A percentile compares a stretch with the other conserved stretches of the same genome.
phyloP scores from a whole-genome alignment of 495 filamentous ascomycete genomes.

The Penicilliopsis zonata region DNA sequence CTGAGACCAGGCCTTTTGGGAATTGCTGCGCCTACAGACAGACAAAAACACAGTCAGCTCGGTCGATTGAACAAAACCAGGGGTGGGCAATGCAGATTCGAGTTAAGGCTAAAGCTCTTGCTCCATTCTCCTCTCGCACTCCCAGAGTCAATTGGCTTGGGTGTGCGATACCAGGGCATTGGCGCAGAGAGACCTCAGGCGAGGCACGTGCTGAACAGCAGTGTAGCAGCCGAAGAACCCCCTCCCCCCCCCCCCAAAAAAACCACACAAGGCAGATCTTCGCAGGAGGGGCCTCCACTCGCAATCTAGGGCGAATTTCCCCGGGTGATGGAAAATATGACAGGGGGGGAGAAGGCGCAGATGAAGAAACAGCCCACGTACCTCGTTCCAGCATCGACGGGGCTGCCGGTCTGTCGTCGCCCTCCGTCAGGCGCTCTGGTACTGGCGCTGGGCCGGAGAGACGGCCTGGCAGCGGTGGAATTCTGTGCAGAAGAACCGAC shows the following conservation, averaged over 20 bases:
- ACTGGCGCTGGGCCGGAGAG: conserved; percentile 38
- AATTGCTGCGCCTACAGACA: conserved; percentile 31
- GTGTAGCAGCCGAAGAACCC: too few relatives aligned
- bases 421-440: conserved; percentile 38
- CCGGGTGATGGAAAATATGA: conserved; percentile 2
- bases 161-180: not conserved
- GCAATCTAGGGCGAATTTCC: too few relatives aligned
- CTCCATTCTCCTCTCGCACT: too few relatives aligned
- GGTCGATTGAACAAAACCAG: conserved; percentile 2
- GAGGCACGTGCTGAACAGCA: too few relatives aligned
- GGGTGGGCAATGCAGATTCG: not conserved
- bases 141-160: not conserved
- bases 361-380: conserved; percentile 20
- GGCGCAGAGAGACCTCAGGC: conserved; percentile 1
- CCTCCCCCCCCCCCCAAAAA: too few relatives aligned
- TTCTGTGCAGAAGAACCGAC: conserved; percentile 21
- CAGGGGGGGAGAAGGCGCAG: conserved; percentile 4
- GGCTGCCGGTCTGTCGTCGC: conserved; percentile 46
- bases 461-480: conserved; percentile 25
- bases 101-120: too few relatives aligned
- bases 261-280: too few relatives aligned
- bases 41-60: conserved; percentile 4
- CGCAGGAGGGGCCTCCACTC: too few relatives aligned
- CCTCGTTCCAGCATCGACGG: conserved; percentile 42
- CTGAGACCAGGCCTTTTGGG: conserved; percentile 51